Base-by-base conservation (phyloP, 495 filamentous ascomycete genomes). In the Apodospora peruviana region DNA sequence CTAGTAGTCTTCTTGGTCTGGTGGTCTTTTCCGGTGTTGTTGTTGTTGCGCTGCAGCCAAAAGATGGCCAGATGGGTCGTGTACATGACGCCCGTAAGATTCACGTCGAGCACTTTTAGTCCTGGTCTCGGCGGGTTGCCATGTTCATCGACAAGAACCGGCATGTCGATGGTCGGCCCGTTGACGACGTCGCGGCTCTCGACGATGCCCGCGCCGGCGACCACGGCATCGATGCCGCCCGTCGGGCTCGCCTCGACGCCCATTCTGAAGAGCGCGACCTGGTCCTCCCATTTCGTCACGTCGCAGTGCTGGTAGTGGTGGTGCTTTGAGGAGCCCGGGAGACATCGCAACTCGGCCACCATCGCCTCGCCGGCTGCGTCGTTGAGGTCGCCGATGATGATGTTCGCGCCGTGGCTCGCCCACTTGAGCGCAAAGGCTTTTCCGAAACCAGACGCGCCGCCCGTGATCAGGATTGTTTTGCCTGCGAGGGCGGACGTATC, bases 151-250 rank as follows among this genome's bases (percentile, higher is more conserved):
- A 72, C 70, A 23, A 72, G 47, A 10, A 42, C 40, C 0, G 73
- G 72, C 20, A 53, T 23, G 45, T 74, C 67, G 20, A 79, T 65
- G 18, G 48, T 40, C 22, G 65, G 65, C 9, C 63, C 51, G 0
- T 56, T 52, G 3, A 48, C 36, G 0, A 44, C 41, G 18, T 43
- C 32, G 23, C 41, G 32, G 12, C 46, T 32, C 23, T 78, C 72
- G 59, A 77, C 73, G 43, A 87, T 78, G 23, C 84, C 86, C 4
- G 86, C 85, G 57, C 83, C 86, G 40, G 83, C 81, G 45, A 87
- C 75, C 0, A 88, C 79, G 22, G 72, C 71, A 59, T 87, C 78
- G 48, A 88, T 70, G 1, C 66, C 57, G 8, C 75, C 72, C 29
- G 77, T 65, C 1, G 81, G 81, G 29, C 78, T 82, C 17, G 67